Evolutionary conservation across 805 yeast species (phyloP), one percentile per base, ranked within the genome.

Genomic region (Deakozyma indianensis): DNA sequence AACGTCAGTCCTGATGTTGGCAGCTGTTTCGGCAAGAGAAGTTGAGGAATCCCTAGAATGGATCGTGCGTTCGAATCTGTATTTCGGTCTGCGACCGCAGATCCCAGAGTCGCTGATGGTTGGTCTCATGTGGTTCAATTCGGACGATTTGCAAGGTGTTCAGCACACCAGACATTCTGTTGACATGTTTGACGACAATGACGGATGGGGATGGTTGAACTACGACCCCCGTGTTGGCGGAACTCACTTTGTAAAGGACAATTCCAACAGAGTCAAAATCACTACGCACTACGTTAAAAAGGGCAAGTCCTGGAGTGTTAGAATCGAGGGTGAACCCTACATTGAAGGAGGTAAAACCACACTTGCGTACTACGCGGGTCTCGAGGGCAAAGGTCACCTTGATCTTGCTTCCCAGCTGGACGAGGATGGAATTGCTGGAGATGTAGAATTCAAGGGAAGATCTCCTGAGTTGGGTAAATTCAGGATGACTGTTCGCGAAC

Each of bases 181-280:
- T 55, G 85, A 80, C 44, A 87, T 79, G 53, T 66, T 67, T 29
- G 90, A 87, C 55, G 73, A 77, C 43, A 69, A 87, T 64, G 70
- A 69, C 22, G 77, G 74, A 45, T 90, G 83, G 53, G 85, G 88
- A 22, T 92, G 96, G 96, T 69, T 74, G n/a, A 66, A 69, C 29
- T 92, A 82, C 59, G 97, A 92, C 58, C 87, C 96, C 3, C 71
- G 97, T 51, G 43, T 63, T 14, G 98, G 98, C 22, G 98, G 98
- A 0, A 67, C 73, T 49, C 90, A 92, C 57, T 66, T 74, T 1
- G 77, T 92, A 23, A 64, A 68, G 29, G 98, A 92, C 59, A 61
- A 64, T 20, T 82, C 74, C 27, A 73, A 77, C 49, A 75, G 76
- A 45, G 61, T 87, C 3, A 73, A 74, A 45, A 55, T 92, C 35